These are phyloP conservation scores for Isabelozyma rhagii DNA, from an alignment of 805 yeast genomes.

Conservation along the genomic window DNA sequence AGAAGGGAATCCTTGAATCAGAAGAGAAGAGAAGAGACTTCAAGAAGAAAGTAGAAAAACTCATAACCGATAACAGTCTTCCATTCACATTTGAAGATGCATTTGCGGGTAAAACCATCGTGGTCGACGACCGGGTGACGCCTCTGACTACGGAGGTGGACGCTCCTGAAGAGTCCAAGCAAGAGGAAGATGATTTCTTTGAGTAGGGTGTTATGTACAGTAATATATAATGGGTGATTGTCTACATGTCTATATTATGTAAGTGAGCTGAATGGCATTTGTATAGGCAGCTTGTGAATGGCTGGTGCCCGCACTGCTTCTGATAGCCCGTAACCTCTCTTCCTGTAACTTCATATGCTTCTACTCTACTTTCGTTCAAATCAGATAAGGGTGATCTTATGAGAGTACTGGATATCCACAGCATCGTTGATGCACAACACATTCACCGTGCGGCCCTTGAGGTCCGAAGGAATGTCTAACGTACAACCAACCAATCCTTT, in stretches of 20 bases:
- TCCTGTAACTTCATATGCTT: neutral
- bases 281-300: no score
- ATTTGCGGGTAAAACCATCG: slow-evolving; percentile 34
- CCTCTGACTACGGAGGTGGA: slow-evolving; percentile 29
- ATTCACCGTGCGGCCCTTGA: slow-evolving; percentile 43
- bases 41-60: slow-evolving; percentile 46
- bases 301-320: no score
- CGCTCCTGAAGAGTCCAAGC: slow-evolving; percentile 40
- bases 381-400: neutral
- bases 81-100: slow-evolving; percentile 51
- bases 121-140: slow-evolving; percentile 14
- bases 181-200: slow-evolving; percentile 44
- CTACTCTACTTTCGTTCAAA: neutral
- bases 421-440: slow-evolving; percentile 65
- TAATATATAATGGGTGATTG: slow-evolving; percentile 4
- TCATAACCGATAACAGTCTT: slow-evolving; percentile 51
- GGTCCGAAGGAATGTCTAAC: slow-evolving; percentile 47
- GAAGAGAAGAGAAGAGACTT: slow-evolving; percentile 44
- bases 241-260: no score
- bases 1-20: slow-evolving; percentile 40
- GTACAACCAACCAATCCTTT: slow-evolving; percentile 41
- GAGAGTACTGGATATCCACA: slow-evolving; percentile 48
- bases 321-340: no score
- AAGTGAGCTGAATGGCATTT: no score
- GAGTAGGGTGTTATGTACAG: slow-evolving; percentile 19